Evolutionary conservation across 805 yeast species (phyloP), one percentile per base, ranked within the genome.

Genomic region (Lipomyces japonicus): DNA sequence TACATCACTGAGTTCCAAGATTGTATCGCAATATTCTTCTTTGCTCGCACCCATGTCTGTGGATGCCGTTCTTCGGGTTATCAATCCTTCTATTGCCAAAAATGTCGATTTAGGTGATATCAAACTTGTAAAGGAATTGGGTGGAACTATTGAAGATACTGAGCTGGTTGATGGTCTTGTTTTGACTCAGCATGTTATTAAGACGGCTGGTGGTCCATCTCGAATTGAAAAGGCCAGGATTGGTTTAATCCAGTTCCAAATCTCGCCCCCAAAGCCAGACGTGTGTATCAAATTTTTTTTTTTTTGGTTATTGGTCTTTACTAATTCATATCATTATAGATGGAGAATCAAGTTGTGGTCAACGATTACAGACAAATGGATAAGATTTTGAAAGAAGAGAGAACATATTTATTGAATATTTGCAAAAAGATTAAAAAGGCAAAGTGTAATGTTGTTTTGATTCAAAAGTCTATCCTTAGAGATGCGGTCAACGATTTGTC

Each of bases 281-380:
- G n/a, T n/a, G 19, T 5, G n/a, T n/a, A n/a, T n/a, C n/a, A n/a
- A n/a, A 34, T 39, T 6, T 39, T 10, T 36, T 14, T 36, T 36
- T 36, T 36, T 36, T 14, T 36, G 10, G 12, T 36, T 14, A 12
- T 12, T 18, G 10, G n/a, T 12, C 19, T 36, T 14, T 36, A 14
- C n/a, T n/a, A n/a, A n/a, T n/a, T n/a, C n/a, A n/a, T n/a, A n/a
- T n/a, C n/a, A n/a, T n/a, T n/a, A 14, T 6, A 25, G 21, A 84
- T 95, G 84, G 98, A 93, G 73, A 93, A 93, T 70, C 91, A 90
- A 66, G 91, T 93, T 43, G 95, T 93, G 50, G 97, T 93, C 48
- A 93, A 86, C 66, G 99, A 93, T 70, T 93, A 93, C 74, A 81
- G 98, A 71, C 98, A 93, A 71, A 93, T 93, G 99, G 99, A 93